phyloP scores from a whole-genome alignment of 345 rosid species.

The rapeseed (Brassica napus) region Da-Ae NC_063435.1:29212501-29213000 shows the following conservation, averaged over 20 bases:
- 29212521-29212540: neutral
- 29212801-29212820: too few relatives aligned
- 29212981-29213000: too few relatives aligned
- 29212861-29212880: too few relatives aligned
- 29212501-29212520: slow-evolving; percentile 19
- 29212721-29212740: neutral
- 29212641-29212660: neutral
- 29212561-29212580: slow-evolving; percentile 9
- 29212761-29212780: neutral
- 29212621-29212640: neutral
- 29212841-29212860: too few relatives aligned
- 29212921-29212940: too few relatives aligned
- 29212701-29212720: neutral
- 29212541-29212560: neutral
- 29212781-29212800: neutral
- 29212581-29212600: neutral
- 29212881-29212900: too few relatives aligned
- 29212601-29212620: slow-evolving; percentile 18
- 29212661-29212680: slow-evolving; percentile 20
- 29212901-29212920: too few relatives aligned
- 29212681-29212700: slow-evolving; percentile 16
- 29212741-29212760: neutral
- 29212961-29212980: too few relatives aligned
- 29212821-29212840: too few relatives aligned
- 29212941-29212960: too few relatives aligned